phyloP scores from a whole-genome alignment of 495 filamentous ascomycete genomes.

The Evernia prunastri region DNA sequence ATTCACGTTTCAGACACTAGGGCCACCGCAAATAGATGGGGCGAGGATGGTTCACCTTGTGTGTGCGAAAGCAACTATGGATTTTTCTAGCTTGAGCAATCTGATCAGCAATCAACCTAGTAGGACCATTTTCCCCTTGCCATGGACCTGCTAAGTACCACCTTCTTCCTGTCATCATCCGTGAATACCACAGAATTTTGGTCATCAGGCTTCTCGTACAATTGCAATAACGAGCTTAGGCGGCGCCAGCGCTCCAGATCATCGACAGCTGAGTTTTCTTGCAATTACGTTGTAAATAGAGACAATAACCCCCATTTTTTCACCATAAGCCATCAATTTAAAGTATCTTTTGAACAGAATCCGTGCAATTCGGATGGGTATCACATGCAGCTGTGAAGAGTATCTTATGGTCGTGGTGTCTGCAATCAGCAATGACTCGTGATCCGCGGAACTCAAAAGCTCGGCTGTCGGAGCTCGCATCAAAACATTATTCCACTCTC shows the following conservation, averaged over 20 bases:
- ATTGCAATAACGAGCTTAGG: neutral
- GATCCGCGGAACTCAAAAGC: neutral
- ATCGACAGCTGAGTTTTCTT: neutral
- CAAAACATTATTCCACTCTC: constrained; percentile 8
- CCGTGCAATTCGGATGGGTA: neutral
- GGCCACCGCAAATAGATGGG: constrained; percentile 6
- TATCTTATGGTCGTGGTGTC: neutral
- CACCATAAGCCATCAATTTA: neutral
- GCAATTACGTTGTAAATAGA: neutral
- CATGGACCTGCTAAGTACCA: neutral
- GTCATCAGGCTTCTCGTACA: neutral
- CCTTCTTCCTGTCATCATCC: too few species aligned
- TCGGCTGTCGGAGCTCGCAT: neutral
- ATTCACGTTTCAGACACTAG: constrained; percentile 1
- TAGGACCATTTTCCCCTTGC: neutral
- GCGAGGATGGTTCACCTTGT: neutral
- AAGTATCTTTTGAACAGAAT: neutral
- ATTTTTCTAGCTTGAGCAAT: constrained; percentile 7
- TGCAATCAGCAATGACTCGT: too few species aligned
- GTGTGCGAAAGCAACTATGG: neutral
- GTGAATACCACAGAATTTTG: neutral
- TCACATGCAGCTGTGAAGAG: neutral
- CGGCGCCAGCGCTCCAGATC: neutral
- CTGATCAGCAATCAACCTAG: neutral
- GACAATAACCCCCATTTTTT: neutral